Conservation (phyloP, 2,329 filamentous ascomycete genomes). For the Colletotrichum scovillei region DNA sequence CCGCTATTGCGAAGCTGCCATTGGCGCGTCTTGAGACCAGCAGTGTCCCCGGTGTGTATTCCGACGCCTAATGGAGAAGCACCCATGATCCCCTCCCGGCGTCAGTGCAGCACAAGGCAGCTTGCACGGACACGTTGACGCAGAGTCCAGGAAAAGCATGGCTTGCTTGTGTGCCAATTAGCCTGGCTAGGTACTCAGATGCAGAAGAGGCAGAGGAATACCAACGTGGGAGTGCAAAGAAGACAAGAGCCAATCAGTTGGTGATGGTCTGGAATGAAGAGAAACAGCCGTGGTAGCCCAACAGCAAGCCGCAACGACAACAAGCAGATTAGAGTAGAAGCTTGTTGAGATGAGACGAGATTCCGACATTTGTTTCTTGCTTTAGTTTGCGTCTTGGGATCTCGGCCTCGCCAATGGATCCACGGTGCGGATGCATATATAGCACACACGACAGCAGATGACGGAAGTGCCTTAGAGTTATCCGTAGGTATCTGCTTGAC, state of each 20-base stretch:
- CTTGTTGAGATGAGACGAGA: background rate
- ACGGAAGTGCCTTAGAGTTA: background rate
- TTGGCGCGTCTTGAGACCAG: slow-evolving; percentile 25
- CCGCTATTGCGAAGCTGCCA: slow-evolving; percentile 23
- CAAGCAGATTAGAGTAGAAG: background rate
- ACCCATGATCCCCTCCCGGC: slow-evolving; percentile 10
- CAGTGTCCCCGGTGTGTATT: slow-evolving; percentile 11
- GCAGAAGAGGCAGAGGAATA: background rate
- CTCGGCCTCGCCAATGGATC: background rate
- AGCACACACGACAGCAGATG: background rate
- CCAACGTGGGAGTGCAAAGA: background rate
- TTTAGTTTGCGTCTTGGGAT: background rate
- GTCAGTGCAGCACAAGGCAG: slow-evolving; percentile 17
- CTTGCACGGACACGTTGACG: slow-evolving; percentile 13
- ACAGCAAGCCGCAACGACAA: no score
- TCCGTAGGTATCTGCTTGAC: background rate
- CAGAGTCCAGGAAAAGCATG: background rate
- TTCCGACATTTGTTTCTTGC: background rate
- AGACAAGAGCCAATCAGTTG: background rate
- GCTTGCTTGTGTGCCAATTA: background rate
- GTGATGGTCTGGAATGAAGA: background rate
- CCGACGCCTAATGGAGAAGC: slow-evolving; percentile 20
- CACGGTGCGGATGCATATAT: background rate
- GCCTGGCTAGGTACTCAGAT: background rate
- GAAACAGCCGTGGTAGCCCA: background rate